Base-by-base conservation (phyloP, 2,329 filamentous ascomycete species). In the Grosmannia clavigera region DNA sequence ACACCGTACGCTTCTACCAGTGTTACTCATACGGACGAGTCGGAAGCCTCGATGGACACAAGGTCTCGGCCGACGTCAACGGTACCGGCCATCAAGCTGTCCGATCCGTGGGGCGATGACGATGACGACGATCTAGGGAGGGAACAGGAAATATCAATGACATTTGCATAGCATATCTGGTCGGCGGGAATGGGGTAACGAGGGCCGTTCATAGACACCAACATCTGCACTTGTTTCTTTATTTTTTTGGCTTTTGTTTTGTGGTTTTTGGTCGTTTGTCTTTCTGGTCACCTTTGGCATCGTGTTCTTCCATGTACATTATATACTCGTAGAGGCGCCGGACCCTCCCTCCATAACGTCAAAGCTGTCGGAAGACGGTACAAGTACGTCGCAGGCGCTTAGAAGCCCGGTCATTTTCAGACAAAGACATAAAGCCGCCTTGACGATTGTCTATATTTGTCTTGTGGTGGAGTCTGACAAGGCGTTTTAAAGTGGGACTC, bases 91-190 rank as follows among this genome's bases (percentile, higher is more conserved):
- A 71, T 83, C 58, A 67, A 75, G 29, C 67, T 81, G 35, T 66
- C 75, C 62, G 74, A 92, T 79, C 81, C 87, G 1, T 92, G 89
- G 89, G 84, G 81, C 3, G 86, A 82, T 58, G 66, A 83, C 61
- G 77, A 83, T 10, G 77, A 84, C 10, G 77, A 83, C 10, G 77
- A 84, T 11, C 87, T 87, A 74, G 85, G 84, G 22, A 80, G 81
- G 67, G 87, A 90, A 71, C 83, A 84, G 69, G 87, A 90, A 71
- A 88, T 92, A 64, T 80, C 82, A 38, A 87, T 92, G 86, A 90
- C 86, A 64, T 92, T 92, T 81, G 88, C 86, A 71, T 89, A 66
- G 61, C 10, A 11, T 35, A 16, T 31, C 19, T 10, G 7, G 43
- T 19, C 5, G 33, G 38, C 7, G 14, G 12, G 51, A 19, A 19